Base-by-base conservation (phyloP, 768 basidiomycete species). In the Tylopilus intermedius region DNA sequence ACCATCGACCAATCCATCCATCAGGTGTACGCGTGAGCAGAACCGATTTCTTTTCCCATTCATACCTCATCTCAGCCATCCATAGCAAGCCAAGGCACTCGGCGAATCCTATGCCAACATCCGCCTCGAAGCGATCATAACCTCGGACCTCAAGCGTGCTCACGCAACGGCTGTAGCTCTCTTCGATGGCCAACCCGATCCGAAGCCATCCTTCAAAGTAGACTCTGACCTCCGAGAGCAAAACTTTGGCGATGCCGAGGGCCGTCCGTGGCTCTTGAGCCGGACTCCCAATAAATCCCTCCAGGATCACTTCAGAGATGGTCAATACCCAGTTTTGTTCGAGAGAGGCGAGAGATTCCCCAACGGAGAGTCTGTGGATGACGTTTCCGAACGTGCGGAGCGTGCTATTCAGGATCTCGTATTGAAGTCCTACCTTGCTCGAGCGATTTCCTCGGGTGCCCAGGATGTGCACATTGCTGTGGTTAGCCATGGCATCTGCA, bases 401-500 rank as follows among this genome's bases (percentile, higher is more conserved):
- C 64, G 67, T 35, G 76, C 73, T 14, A 68, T 88, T 27, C 64
- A 77, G 9, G 72, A 81, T 5, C 61, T 84, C 15, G 62, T 88
- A 8, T 60, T 85, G 59, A 57, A 58, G 35, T 79, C 83, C 4
- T 76, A 84, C 58, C 67, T 88, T n/a, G 56, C 66, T 64, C 61
- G 73, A 21, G 74, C 74, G 1, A 70, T 70, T 21, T 69, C 70
- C 49, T 65, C 70, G n/a, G 70, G 72, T 33, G 67, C 53, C 52
- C 61, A 68, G 40, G 71, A 72, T 32, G 62, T 75, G 7, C 84
- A 83, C 55, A 64, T 90, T 24, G 86, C 81, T 1, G 59, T 90
- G 37, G 82, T 89, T 44, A 88, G 88, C 67, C 89, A 92, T 66
- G 87, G 90, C 0, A 59, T 88, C 21, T 83, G 82, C 66, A 84